These are phyloP conservation scores for Carpinus fangiana DNA, from an alignment of 306 rosid genomes.

Conservation along the genomic window DNA sequence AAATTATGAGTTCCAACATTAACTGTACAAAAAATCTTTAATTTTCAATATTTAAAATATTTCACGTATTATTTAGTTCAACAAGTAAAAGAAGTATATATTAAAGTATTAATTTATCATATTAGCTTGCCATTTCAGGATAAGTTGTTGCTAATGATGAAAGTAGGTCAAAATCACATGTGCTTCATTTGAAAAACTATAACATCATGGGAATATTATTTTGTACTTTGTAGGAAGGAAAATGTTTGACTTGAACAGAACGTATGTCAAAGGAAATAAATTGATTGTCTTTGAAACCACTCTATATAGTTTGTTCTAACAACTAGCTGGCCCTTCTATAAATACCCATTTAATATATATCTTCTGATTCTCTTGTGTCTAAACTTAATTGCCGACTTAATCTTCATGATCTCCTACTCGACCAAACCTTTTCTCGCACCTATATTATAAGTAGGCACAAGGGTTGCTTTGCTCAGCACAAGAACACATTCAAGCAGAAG, in stretches of 20 bases:
- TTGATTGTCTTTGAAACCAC: conserved; percentile 68
- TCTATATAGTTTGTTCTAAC: conserved; percentile 58
- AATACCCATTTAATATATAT: not conserved
- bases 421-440: conserved; percentile 24
- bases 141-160: not conserved
- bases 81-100: not conserved
- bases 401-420: conserved; percentile 21
- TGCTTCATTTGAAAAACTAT: not conserved
- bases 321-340: conserved; percentile 30
- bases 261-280: conserved; percentile 39
- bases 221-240: not conserved
- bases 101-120: not conserved
- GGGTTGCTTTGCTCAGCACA: not conserved
- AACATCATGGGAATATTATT: not conserved
- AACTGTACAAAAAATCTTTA: too few relatives aligned
- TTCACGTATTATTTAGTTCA: too few relatives aligned
- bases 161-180: conserved; percentile 21
- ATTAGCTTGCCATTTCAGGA: not conserved
- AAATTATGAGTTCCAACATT: too few relatives aligned
- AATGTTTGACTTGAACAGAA: conserved; percentile 47
- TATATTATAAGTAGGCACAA: conserved; percentile 28
- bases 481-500: not conserved
- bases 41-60: too few relatives aligned
- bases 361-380: conserved; percentile 23
- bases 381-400: conserved; percentile 4